These are phyloP conservation scores for Fonsecaea pedrosoi DNA, from an alignment of 2,329 filamentous ascomycete species.

Conservation along the genomic window DNA sequence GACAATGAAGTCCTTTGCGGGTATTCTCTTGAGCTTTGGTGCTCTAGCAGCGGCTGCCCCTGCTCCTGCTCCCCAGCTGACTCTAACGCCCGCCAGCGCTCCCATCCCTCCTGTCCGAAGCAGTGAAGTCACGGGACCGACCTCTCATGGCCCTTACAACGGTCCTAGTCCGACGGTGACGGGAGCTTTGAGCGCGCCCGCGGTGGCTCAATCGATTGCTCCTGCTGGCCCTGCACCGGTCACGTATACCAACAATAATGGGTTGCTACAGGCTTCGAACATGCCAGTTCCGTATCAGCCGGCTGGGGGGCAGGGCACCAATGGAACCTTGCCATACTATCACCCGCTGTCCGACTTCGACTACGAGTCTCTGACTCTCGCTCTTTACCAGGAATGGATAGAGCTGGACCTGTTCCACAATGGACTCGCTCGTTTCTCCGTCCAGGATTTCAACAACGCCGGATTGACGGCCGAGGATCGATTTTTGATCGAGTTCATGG, in stretches of 20 bases:
- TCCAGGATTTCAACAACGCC: conserved; percentile 70
- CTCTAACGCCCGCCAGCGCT: conserved; percentile 29
- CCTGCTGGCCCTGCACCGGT: conserved; percentile 64
- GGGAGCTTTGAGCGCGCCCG: conserved; percentile 68
- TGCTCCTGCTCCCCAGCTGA: conserved; percentile 36
- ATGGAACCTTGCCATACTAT: conserved; percentile 63
- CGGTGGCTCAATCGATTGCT: conserved; percentile 65
- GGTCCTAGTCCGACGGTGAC: conserved; percentile 70
- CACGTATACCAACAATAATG: conserved; percentile 74
- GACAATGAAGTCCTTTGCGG: conserved; percentile 33
- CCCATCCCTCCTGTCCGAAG: conserved; percentile 52
- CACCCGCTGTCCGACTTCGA: conserved; percentile 80
- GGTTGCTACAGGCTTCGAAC: conserved; percentile 65
- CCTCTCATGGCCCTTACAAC: conserved; percentile 71
- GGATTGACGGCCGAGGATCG: conserved; percentile 74
- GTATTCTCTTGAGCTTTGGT: conserved; percentile 30
- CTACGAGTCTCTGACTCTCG: conserved; percentile 73
- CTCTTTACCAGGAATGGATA: conserved; percentile 82
- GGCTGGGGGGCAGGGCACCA: conserved; percentile 75
- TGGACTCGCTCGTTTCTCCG: conserved; percentile 72
- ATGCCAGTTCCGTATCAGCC: conserved; percentile 76
- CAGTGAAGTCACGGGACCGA: conserved; percentile 60
- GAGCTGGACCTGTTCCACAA: conserved; percentile 83
- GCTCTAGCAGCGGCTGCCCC: conserved; percentile 31
- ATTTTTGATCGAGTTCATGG: conserved; percentile 76